A percentile compares a stretch with the other conserved stretches of the same genome.
Conservation (phyloP, 2,329 filamentous ascomycete genomes). For the Pleoardoris graminearum region DNA sequence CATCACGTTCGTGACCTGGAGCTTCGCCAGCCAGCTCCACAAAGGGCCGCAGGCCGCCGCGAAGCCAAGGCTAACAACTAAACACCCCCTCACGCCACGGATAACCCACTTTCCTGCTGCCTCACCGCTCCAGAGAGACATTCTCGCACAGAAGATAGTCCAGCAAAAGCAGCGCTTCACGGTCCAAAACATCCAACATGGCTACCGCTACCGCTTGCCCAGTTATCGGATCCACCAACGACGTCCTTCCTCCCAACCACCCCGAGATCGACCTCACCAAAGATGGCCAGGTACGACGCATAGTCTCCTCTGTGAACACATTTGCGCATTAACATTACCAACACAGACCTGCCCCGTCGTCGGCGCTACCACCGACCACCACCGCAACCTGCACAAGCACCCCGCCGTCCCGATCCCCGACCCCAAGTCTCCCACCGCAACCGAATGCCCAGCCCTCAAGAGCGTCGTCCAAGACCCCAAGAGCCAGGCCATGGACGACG, state of each 20-base stretch:
- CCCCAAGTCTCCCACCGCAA: conserved; percentile 34
- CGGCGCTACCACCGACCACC: conserved; percentile 51
- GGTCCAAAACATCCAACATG: background rate
- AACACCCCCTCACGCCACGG: background rate
- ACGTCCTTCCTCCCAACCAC: conserved; percentile 50
- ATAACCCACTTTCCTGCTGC: background rate
- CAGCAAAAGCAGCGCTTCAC: background rate
- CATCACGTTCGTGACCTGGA: background rate
- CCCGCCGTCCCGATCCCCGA: conserved; percentile 40
- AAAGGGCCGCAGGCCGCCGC: conserved; percentile 1
- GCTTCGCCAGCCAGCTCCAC: background rate
- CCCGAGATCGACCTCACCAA: conserved; percentile 45
- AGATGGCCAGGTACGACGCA: conserved; percentile 40
- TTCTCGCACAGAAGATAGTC: no score
- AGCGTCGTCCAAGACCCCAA: conserved; percentile 41
- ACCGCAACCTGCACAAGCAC: conserved; percentile 50
- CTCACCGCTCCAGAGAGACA: background rate
- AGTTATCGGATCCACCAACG: conserved; percentile 49
- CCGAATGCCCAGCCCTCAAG: conserved; percentile 49
- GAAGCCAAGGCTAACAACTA: background rate
- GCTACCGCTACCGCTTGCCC: conserved; percentile 10
- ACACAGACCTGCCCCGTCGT: conserved; percentile 47
- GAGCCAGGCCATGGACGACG: conserved; percentile 47
- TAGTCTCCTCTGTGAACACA: background rate
- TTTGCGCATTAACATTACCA: background rate